phyloP scores from a whole-genome alignment of 176 grass and related monocot genomes.

The Saccharum officinarum region DNA sequence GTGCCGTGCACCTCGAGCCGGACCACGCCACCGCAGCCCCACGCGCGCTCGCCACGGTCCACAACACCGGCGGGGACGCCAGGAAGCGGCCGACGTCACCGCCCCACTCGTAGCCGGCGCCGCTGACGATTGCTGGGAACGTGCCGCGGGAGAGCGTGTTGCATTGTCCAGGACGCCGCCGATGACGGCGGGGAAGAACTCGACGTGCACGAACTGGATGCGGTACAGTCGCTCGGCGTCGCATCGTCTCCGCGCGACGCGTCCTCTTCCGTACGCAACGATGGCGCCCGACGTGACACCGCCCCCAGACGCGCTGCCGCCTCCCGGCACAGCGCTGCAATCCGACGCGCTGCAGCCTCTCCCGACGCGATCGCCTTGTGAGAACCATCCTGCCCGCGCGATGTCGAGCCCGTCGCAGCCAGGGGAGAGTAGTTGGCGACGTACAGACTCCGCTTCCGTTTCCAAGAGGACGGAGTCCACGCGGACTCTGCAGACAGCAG shows the following conservation, averaged over 20 bases:
- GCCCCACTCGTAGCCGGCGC: conserved; percentile 38
- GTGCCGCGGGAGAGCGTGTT: conserved; percentile 60
- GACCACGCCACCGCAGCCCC: conserved; percentile 81
- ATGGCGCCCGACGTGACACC: too few relatives aligned
- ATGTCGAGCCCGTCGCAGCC: too few relatives aligned
- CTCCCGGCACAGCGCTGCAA: too few relatives aligned
- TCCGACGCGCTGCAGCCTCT: too few relatives aligned
- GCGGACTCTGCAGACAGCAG: too few relatives aligned
- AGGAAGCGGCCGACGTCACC: conserved; percentile 52
- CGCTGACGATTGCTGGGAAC: conserved; percentile 47
- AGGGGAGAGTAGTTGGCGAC: too few relatives aligned
- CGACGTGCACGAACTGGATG: conserved; percentile 44
- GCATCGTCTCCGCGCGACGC: neutral
- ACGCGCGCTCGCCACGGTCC: conserved; percentile 70
- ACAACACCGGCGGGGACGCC: conserved; percentile 57
- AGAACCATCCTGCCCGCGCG: too few relatives aligned
- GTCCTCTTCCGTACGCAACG: too few relatives aligned
- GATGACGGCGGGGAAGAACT: conserved; percentile 81
- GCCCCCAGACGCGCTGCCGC: too few relatives aligned
- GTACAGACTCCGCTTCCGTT: too few relatives aligned
- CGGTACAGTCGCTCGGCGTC: conserved; percentile 70
- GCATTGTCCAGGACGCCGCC: conserved; percentile 55
- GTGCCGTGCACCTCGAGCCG: conserved; percentile 71
- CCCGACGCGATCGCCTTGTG: too few relatives aligned
- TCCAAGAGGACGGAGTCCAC: too few relatives aligned